Base-by-base conservation (phyloP, 768 basidiomycete genomes). In the Piloderma croceum region DNA sequence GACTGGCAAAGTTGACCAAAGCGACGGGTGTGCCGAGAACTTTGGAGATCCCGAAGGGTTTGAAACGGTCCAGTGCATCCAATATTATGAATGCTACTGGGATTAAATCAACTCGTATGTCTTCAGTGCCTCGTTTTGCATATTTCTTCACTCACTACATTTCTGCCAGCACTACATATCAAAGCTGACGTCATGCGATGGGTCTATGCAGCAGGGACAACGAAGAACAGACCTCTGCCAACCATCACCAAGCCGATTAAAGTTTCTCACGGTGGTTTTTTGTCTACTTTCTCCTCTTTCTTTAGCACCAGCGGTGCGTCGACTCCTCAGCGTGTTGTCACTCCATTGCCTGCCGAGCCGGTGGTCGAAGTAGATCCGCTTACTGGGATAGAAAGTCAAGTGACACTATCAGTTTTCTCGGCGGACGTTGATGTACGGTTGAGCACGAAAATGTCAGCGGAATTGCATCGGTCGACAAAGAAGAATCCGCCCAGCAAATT, bases 401-500 rank as follows among this genome's bases (percentile, higher is more conserved):
- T 88, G 20, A 62, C 71, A 1, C 53, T 88, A 39, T 73, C 78
- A 2, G 73, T 86, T 31, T 85, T 79, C 53, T 72, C 80, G 7
- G 83, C 81, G 3, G 70, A 79, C 25, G 73, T 87, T 11, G 70
- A 72, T 33, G 81, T 89, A 15, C 70, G 62, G 31, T 58, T 88
- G 13, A 77, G 78, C 46, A 71, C 76, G 59, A 86, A 83, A 53
- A 64, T 84, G 35, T 68, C 76, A 2, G 59, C 67, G 7, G 94
- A 97, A 59, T 66, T 98, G 24, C 74, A 85, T 44, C 71, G 94
- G 43, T 88, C 90, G 1, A 99, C 93, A 9, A 97, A 97, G 74
- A 99, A 99, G 69, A 82, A 87, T 40, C 86, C 90, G 0, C 94
- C 94, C 0, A 65, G 63, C 4, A 74, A 68, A 38, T 74, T 92